Percentiles rank a stretch among this genome's conserved stretches.
phyloP scores from a whole-genome alignment of 495 filamentous ascomycete genomes.

The Pyrenula massariospora region DNA sequence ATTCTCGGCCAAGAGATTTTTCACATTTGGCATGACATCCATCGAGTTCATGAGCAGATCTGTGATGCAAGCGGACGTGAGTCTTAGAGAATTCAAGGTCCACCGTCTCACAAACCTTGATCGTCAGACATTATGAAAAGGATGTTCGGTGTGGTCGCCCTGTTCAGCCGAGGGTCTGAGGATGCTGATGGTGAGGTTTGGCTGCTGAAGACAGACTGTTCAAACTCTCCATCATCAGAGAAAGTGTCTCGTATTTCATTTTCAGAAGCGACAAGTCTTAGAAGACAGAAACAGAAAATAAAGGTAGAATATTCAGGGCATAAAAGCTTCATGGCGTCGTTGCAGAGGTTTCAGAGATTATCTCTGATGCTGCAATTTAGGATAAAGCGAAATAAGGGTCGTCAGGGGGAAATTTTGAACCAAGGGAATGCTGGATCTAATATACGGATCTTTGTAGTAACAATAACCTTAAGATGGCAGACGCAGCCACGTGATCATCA shows the following conservation, averaged over 20 bases:
- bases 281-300: not conserved
- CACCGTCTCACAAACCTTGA: conserved; percentile 28
- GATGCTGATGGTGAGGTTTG: not conserved
- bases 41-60: conserved; percentile 41
- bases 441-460: too few relatives aligned
- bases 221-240: not conserved
- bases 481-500: too few relatives aligned
- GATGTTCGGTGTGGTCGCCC: conserved; percentile 33
- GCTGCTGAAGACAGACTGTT: not conserved
- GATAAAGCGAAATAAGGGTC: too few relatives aligned
- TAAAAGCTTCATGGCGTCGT: not conserved
- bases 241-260: not conserved
- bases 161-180: not conserved
- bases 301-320: not conserved
- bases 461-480: too few relatives aligned
- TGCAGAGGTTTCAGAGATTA: too few relatives aligned
- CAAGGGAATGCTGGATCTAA: too few relatives aligned
- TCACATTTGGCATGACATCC: conserved; percentile 37
- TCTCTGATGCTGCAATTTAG: too few relatives aligned
- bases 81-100: not conserved
- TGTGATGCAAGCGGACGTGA: not conserved
- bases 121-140: conserved; percentile 57
- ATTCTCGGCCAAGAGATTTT: conserved; percentile 23
- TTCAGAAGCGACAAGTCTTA: not conserved
- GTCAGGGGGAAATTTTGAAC: too few relatives aligned